Percentiles rank a stretch among this genome's conserved stretches.
These are phyloP conservation scores for Hypoxylon sp. DNA, from an alignment of 2,329 filamentous ascomycete genomes.

Conservation along the genomic window DNA sequence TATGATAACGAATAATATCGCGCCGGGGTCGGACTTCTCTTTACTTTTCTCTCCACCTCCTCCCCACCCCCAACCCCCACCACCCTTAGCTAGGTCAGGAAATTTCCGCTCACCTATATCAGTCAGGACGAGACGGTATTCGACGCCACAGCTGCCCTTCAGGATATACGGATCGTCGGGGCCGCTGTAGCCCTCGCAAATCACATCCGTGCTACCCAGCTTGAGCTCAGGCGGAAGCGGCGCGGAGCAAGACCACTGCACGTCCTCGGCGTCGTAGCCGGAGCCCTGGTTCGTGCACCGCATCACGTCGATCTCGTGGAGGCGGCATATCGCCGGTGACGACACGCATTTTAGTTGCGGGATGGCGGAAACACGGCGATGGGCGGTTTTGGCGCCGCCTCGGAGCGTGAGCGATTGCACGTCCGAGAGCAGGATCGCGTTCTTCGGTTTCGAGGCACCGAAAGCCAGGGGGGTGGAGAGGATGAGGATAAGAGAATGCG, in stretches of 20 bases:
- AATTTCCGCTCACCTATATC: slow-evolving; percentile 79
- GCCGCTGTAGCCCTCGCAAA: slow-evolving; percentile 88
- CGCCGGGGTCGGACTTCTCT: slow-evolving; percentile 51
- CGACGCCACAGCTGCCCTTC: slow-evolving; percentile 91
- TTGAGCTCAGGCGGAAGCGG: slow-evolving; percentile 71
- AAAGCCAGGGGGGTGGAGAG: slow-evolving; percentile 36
- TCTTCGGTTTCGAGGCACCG: slow-evolving; percentile 55
- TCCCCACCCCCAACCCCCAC: slow-evolving; percentile 52
- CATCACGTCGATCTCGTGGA: slow-evolving; percentile 84
- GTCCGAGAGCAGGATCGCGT: slow-evolving; percentile 69
- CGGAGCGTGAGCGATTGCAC: slow-evolving; percentile 85
- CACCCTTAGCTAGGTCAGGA: slow-evolving; percentile 64
- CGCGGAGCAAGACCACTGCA: slow-evolving; percentile 90
- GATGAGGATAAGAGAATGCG: slow-evolving; percentile 20
- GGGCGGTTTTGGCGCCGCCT: slow-evolving; percentile 73
- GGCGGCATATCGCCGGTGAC: slow-evolving; percentile 70
- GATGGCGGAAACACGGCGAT: slow-evolving; percentile 80
- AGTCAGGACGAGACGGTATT: slow-evolving; percentile 86
- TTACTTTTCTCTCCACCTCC: slow-evolving; percentile 36
- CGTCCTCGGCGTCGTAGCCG: slow-evolving; percentile 82
- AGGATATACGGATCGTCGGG: slow-evolving; percentile 87
- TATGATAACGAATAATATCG: slow-evolving; percentile 69
- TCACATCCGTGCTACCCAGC: slow-evolving; percentile 87
- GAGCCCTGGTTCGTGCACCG: slow-evolving; percentile 89
- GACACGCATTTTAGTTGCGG: slow-evolving; percentile 85